A percentile compares a stretch with the other conserved stretches of the same genome.
These are phyloP conservation scores for Bromus sterilis DNA, from an alignment of 176 grass and related monocot species.

Conservation along the genomic window DNA sequence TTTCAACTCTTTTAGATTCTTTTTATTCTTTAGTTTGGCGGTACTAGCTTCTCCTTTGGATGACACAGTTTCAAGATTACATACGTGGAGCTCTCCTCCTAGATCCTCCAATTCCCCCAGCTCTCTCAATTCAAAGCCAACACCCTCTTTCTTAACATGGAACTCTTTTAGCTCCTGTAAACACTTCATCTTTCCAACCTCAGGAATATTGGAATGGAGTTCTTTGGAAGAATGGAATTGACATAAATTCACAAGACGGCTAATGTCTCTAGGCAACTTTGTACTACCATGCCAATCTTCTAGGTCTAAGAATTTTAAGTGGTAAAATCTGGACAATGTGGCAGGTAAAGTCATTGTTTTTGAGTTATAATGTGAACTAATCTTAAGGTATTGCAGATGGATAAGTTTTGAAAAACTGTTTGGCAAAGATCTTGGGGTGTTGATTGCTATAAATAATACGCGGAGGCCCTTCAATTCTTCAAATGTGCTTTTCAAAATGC, in stretches of 20 bases:
- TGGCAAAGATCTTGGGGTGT: neutral
- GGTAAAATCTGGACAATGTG: neutral
- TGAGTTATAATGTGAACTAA: neutral
- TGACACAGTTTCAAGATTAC: neutral
- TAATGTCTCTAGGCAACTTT: neutral
- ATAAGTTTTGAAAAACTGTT: neutral
- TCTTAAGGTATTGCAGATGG: neutral
- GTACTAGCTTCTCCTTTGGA: too few relatives aligned
- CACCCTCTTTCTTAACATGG: neutral
- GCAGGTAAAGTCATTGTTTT: neutral
- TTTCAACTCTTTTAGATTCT: accelerated
- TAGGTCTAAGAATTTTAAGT: neutral
- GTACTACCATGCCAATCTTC: neutral
- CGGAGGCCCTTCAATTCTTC: neutral
- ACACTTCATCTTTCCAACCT: neutral
- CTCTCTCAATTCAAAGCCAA: neutral
- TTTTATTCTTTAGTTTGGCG: too few relatives aligned
- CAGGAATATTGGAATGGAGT: neutral
- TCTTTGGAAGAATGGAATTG: neutral
- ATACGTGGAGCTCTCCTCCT: neutral
- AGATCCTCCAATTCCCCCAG: neutral
- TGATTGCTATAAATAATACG: neutral
- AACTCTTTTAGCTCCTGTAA: neutral
- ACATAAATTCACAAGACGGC: neutral
- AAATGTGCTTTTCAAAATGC: neutral